Percentiles rank a stretch among this genome's conserved stretches.
phyloP scores from a whole-genome alignment of 495 filamentous ascomycete species.

The Penicillium malachiteum region DNA sequence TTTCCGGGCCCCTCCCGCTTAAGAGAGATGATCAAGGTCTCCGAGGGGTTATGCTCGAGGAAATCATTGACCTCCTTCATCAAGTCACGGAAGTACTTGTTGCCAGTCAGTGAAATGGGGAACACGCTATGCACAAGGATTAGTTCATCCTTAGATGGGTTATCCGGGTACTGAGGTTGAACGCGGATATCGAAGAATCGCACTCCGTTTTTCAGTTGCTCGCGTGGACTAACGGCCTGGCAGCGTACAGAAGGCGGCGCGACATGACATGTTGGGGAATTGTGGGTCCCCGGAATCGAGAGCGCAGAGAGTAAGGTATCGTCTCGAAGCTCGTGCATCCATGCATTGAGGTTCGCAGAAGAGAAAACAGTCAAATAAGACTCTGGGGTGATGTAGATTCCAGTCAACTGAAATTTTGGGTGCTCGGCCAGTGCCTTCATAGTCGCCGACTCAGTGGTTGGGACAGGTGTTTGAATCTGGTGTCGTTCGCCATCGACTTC shows the following conservation, averaged over 20 bases:
- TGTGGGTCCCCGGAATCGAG: constrained; percentile 94
- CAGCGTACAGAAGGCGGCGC: constrained; percentile 93
- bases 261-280: constrained; percentile 77
- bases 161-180: constrained; percentile 57
- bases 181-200: constrained; percentile 93
- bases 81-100: constrained; percentile 72
- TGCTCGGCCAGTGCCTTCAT: constrained; percentile 54
- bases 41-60: constrained; percentile 72
- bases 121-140: constrained; percentile 76
- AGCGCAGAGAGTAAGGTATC: constrained; percentile 72
- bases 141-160: constrained; percentile 55
- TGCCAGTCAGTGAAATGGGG: constrained; percentile 68
- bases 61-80: constrained; percentile 69
- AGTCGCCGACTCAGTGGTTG: constrained; percentile 52
- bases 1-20: constrained; percentile 87
- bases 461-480: constrained; percentile 60
- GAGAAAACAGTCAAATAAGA: constrained; percentile 76
- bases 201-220: constrained; percentile 85
- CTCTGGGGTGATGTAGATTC: constrained; percentile 64
- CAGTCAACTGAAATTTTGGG: constrained; percentile 64
- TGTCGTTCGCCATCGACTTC: constrained; percentile 59
- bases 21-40: constrained; percentile 81
- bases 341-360: constrained; percentile 64
- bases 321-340: constrained; percentile 76
- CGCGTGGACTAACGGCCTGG: constrained; percentile 72